Conservation (phyloP, 345 rosid genomes). For the Sisymbrium irio region DNA sequence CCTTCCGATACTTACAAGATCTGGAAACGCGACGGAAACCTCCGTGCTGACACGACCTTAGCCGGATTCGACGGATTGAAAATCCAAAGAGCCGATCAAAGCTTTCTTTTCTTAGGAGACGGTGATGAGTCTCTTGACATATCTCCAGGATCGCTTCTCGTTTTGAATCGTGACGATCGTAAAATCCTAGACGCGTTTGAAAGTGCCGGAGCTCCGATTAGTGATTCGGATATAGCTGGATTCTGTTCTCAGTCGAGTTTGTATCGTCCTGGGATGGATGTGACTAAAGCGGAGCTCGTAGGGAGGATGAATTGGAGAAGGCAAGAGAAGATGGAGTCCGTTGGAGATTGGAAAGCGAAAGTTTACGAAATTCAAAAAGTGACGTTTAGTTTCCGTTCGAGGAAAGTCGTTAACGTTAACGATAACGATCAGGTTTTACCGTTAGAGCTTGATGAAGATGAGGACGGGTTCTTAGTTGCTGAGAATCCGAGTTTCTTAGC, state of each 20-base stretch:
- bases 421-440: constrained; percentile 77
- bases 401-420: constrained; percentile 56
- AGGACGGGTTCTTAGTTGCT: constrained; percentile 84
- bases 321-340: constrained; percentile 75
- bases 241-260: constrained; percentile 83
- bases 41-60: constrained; percentile 87
- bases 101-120: constrained; percentile 92
- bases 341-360: constrained; percentile 92
- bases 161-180: constrained; percentile 73
- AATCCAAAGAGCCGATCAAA: constrained; percentile 92
- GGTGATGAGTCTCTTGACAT: constrained; percentile 60
- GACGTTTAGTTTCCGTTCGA: constrained; percentile 72
- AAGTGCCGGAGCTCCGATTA: constrained; percentile 78
- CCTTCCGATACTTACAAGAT: constrained; percentile 97
- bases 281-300: constrained; percentile 84
- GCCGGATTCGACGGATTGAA: constrained; percentile 98
- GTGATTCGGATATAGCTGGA: constrained; percentile 75
- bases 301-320: constrained; percentile 89
- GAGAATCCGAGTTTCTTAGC: constrained; percentile 68
- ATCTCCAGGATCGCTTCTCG: constrained; percentile 74
- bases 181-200: constrained; percentile 87
- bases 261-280: constrained; percentile 92
- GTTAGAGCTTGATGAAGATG: constrained; percentile 88
- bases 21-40: constrained; percentile 97
- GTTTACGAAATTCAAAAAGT: constrained; percentile 85